These are phyloP conservation scores for Solanum boliviense DNA, from an alignment of 257 asterid species.

Conservation along the genomic window DNA sequence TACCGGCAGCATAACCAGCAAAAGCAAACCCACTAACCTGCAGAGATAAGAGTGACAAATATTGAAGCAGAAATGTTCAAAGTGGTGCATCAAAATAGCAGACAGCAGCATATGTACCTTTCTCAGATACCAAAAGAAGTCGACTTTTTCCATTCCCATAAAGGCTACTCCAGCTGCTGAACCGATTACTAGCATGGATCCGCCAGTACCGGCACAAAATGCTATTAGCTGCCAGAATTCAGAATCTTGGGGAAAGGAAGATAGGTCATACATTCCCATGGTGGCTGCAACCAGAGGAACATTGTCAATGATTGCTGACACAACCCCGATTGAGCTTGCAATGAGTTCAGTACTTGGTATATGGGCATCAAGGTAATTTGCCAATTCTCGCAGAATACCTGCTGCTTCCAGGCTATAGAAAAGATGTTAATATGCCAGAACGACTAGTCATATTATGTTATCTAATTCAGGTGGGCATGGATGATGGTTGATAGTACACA, in stretches of 20 bases:
- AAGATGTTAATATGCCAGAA: background rate
- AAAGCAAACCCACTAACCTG: slow-evolving; percentile 99
- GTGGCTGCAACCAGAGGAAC: slow-evolving; percentile 97
- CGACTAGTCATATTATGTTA: background rate
- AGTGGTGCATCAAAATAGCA: background rate
- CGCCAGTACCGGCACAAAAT: slow-evolving; percentile 94
- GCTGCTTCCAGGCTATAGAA: slow-evolving; percentile 81
- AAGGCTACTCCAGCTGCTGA: slow-evolving; percentile 97
- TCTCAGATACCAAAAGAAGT: slow-evolving; percentile 88
- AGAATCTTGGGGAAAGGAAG: slow-evolving; percentile 74
- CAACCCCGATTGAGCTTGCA: slow-evolving; percentile 87
- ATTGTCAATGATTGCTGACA: slow-evolving; percentile 86
- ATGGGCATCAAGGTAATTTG: slow-evolving; percentile 84
- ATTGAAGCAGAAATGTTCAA: background rate
- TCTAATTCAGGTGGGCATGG: background rate
- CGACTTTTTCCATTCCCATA: slow-evolving; percentile 97
- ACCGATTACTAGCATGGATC: slow-evolving; percentile 89
- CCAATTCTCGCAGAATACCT: slow-evolving; percentile 81
- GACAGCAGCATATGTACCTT: slow-evolving; percentile 41
- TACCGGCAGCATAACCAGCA: slow-evolving; percentile 96
- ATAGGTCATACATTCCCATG: slow-evolving; percentile 92
- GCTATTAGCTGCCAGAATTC: slow-evolving; percentile 97
- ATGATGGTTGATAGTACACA: background rate
- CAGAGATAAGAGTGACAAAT: background rate
- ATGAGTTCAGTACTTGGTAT: slow-evolving; percentile 57